Conservation (phyloP, 495 filamentous ascomycete species). For the Podospora comata region DNA sequence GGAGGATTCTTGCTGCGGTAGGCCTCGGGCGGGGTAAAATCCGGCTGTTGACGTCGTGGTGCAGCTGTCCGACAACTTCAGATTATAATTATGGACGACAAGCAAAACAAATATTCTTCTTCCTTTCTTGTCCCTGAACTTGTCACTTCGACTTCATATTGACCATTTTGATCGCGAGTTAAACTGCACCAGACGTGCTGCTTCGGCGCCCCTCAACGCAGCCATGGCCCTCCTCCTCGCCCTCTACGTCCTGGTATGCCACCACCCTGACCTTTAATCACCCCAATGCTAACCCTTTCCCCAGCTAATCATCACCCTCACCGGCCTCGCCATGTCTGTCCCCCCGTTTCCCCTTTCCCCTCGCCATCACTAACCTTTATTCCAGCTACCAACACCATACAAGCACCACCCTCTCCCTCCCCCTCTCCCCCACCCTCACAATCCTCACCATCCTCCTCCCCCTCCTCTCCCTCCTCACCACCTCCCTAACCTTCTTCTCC, state of each 20-base stretch:
- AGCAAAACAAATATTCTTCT: background rate
- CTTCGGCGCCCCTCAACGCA: background rate
- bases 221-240: constrained; percentile 11
- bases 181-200: background rate
- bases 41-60: background rate
- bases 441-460: constrained; percentile 52
- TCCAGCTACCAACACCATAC: constrained; percentile 50
- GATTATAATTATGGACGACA: background rate
- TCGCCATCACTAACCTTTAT: background rate
- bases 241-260: constrained; percentile 15
- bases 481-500: constrained; percentile 25
- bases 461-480: constrained; percentile 45
- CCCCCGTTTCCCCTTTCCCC: background rate
- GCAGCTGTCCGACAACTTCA: background rate
- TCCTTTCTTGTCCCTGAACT: background rate
- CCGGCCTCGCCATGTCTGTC: constrained; percentile 1
- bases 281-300: background rate
- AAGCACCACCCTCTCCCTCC: constrained; percentile 47
- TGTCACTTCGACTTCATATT: background rate
- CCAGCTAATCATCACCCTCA: constrained; percentile 27
- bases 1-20: background rate
- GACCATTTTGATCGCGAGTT: background rate
- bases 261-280: background rate
- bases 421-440: constrained; percentile 47
- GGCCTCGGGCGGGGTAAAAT: background rate